These are phyloP conservation scores for Colletotrichum sp. DNA, from an alignment of 2,329 filamentous ascomycete species.

Conservation along the genomic window DNA sequence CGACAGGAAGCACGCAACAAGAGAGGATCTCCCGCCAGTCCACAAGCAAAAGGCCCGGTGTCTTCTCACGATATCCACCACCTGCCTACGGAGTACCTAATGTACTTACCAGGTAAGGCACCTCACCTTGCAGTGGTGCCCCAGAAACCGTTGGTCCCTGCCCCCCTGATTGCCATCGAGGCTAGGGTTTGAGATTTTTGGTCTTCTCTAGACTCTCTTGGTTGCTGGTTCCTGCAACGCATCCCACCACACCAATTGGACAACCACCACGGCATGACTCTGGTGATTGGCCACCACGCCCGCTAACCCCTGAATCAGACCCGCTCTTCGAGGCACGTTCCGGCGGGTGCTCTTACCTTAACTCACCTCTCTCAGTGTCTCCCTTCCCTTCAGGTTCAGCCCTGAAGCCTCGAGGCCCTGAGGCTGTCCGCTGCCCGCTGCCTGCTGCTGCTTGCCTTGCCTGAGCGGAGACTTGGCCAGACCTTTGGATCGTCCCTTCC, in stretches of 20 bases:
- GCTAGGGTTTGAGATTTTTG: constrained; percentile 15
- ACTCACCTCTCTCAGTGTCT: neutral
- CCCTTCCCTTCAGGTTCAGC: neutral
- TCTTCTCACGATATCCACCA: neutral
- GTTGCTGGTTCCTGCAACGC: neutral
- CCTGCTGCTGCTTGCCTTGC: neutral
- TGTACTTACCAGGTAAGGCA: neutral
- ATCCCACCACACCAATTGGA: constrained; percentile 1
- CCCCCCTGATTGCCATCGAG: neutral
- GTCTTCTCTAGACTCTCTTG: neutral
- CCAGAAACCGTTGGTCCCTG: constrained; percentile 9
- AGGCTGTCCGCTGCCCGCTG: neutral
- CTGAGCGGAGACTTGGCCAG: constrained; percentile 1
- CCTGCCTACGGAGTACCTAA: no score
- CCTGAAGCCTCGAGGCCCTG: neutral
- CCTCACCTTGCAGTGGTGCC: neutral
- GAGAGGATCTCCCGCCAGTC: neutral
- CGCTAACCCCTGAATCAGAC: neutral
- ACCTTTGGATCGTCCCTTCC: neutral
- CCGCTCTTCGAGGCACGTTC: neutral
- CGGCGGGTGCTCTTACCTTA: neutral
- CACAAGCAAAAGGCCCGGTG: neutral
- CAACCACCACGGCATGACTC: neutral
- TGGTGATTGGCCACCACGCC: neutral
- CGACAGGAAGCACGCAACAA: neutral